These are phyloP conservation scores for Fusarium buxicola DNA, from an alignment of 2,329 filamentous ascomycete species.

Conservation along the genomic window DNA sequence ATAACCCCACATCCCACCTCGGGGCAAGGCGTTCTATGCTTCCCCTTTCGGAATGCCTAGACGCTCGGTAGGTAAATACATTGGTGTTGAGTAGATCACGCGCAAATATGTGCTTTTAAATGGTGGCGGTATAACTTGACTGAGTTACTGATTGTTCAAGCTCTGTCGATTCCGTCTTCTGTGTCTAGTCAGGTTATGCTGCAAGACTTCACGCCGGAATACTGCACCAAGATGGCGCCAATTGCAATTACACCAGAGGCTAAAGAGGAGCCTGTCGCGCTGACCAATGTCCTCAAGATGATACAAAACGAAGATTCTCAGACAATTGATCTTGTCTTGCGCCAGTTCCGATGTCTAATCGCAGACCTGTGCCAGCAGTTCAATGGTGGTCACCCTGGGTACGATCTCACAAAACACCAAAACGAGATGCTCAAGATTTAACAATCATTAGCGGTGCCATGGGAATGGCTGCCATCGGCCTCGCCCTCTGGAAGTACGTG, in stretches of 20 bases:
- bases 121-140: too few relatives aligned
- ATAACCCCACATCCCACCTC: too few relatives aligned
- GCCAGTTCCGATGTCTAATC: conserved; percentile 71
- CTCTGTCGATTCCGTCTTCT: not conserved
- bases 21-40: too few relatives aligned
- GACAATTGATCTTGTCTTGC: conserved; percentile 63
- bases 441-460: conserved; percentile 56
- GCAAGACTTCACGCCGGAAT: not conserved
- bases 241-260: conserved; percentile 38
- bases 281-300: conserved; percentile 38
- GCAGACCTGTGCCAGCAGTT: conserved; percentile 78
- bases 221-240: conserved; percentile 37
- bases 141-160: too few relatives aligned
- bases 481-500: conserved; percentile 69
- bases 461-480: conserved; percentile 71
- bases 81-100: too few relatives aligned
- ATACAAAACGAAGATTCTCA: conserved; percentile 44
- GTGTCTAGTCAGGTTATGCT: not conserved
- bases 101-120: too few relatives aligned
- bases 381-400: conserved; percentile 76
- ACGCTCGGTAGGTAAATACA: too few relatives aligned
- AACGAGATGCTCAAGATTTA: not conserved
- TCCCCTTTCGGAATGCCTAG: too few relatives aligned
- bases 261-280: conserved; percentile 29
- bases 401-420: conserved; percentile 35